Evolutionary conservation across 805 yeast genomes (phyloP).

Genomic region (Wickerhamomyces bovis): DNA sequence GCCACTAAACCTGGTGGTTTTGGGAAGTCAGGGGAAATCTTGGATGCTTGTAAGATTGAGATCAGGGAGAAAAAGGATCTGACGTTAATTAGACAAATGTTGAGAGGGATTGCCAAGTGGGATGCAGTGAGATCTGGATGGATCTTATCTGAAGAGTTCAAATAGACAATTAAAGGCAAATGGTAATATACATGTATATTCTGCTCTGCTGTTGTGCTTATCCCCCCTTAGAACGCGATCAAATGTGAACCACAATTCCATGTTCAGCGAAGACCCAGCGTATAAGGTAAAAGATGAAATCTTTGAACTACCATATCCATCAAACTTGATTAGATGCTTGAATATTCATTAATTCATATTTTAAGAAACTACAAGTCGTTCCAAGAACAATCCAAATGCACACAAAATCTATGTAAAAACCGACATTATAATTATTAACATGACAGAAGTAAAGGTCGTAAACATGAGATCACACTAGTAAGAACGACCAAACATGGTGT

Average conservation of each 20-base stretch:
- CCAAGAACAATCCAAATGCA: not conserved
- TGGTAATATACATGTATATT: too few species aligned
- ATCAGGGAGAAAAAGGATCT: constrained; percentile 49
- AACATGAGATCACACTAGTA: constrained; percentile 40
- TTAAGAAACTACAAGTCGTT: not conserved
- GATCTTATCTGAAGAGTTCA: constrained; percentile 54
- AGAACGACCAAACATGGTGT: constrained; percentile 96
- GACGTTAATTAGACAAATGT: constrained; percentile 57
- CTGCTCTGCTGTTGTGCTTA: too few species aligned
- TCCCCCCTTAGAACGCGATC: too few species aligned
- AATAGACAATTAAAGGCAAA: constrained; percentile 4
- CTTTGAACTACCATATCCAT: too few species aligned
- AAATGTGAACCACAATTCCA: too few species aligned
- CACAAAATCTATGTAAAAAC: not conserved
- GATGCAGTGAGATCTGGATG: constrained; percentile 53
- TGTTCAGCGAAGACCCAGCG: too few species aligned
- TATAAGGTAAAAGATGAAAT: too few species aligned
- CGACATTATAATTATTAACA: constrained; percentile 3
- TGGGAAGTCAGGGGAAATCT: constrained; percentile 46
- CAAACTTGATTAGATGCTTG: too few species aligned
- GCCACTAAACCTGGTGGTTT: constrained; percentile 29
- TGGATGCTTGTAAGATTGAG: constrained; percentile 30
- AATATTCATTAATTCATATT: too few species aligned
- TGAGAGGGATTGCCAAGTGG: constrained; percentile 67
- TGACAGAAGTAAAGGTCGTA: not conserved